Conservation (phyloP, 345 rosid species). For the Lumnitzera littorea region DNA sequence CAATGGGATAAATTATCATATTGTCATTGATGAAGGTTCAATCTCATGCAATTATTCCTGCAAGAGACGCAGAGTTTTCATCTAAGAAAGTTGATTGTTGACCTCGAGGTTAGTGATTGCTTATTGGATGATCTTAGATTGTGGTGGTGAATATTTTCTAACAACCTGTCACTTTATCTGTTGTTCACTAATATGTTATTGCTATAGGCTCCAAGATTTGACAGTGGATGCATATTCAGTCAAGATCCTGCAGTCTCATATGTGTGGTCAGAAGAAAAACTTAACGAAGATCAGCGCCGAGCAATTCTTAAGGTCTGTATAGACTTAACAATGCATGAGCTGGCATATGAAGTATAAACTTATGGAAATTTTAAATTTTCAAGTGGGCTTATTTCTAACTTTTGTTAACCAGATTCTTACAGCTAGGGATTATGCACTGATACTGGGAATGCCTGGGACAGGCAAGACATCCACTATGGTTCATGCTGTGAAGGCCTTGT, state of each 20-base stretch:
- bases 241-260: constrained; percentile 98
- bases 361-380: not conserved
- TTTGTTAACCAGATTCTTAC: constrained; percentile 63
- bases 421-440: constrained; percentile 87
- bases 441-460: constrained; percentile 99
- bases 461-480: constrained; percentile 98
- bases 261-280: constrained; percentile 76
- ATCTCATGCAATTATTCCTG: constrained; percentile 73
- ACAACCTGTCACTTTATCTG: constrained; percentile 7
- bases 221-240: constrained; percentile 76
- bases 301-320: constrained; percentile 78
- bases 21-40: constrained; percentile 56
- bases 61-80: constrained; percentile 53
- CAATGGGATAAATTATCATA: not conserved
- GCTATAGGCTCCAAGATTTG: constrained; percentile 88
- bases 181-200: constrained; percentile 8
- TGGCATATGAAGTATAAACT: too few species aligned
- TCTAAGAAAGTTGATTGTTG: constrained; percentile 80
- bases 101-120: constrained; percentile 66
- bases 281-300: constrained; percentile 93
- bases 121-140: constrained; percentile 9
- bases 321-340: constrained; percentile 1
- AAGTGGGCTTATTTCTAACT: constrained; percentile 6
- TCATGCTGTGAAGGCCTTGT: constrained; percentile 92
- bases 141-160: constrained; percentile 6